Conservation (phyloP, 805 yeast species). For the Zygotorulaspora florentina region DNA sequence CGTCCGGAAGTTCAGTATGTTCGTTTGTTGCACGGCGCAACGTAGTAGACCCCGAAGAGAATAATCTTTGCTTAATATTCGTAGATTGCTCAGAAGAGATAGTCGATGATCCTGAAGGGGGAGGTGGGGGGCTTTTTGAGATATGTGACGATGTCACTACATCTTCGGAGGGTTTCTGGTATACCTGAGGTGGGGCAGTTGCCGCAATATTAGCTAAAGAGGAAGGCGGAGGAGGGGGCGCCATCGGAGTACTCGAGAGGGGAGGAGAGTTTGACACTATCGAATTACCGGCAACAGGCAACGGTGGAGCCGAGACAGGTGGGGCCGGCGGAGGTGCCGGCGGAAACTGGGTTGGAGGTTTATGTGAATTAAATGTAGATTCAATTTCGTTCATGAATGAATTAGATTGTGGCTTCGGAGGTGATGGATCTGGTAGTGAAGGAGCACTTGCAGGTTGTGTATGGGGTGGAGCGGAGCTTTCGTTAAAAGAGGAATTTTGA, state of each 20-base stretch:
- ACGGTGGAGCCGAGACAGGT: slow-evolving; percentile 28
- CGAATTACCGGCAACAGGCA: slow-evolving; percentile 20
- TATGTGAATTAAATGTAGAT: slow-evolving; percentile 11
- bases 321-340: slow-evolving; percentile 20
- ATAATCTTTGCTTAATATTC: slow-evolving; percentile 29
- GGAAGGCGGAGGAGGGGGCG: slow-evolving; percentile 16
- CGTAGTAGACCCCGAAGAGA: slow-evolving; percentile 29
- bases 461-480: slow-evolving; percentile 8
- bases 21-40: slow-evolving; percentile 28
- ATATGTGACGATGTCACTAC: not conserved
- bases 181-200: slow-evolving; percentile 20
- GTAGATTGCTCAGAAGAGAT: slow-evolving; percentile 11
- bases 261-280: slow-evolving; percentile 23
- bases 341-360: slow-evolving; percentile 4
- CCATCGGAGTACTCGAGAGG: slow-evolving; percentile 12
- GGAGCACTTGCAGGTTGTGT: slow-evolving; percentile 20
- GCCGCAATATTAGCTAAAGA: not conserved
- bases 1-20: slow-evolving; percentile 24
- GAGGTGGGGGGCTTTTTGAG: slow-evolving; percentile 8
- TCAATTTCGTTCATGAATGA: slow-evolving; percentile 9
- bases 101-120: slow-evolving; percentile 19
- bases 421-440: slow-evolving; percentile 8
- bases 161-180: slow-evolving; percentile 13
- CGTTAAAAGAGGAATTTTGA: slow-evolving; percentile 4
- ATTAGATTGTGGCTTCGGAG: slow-evolving; percentile 8